A percentile compares a stretch with the other conserved stretches of the same genome.
phyloP scores from a whole-genome alignment of 805 yeast genomes.

The Yarrowia porcina region DNA sequence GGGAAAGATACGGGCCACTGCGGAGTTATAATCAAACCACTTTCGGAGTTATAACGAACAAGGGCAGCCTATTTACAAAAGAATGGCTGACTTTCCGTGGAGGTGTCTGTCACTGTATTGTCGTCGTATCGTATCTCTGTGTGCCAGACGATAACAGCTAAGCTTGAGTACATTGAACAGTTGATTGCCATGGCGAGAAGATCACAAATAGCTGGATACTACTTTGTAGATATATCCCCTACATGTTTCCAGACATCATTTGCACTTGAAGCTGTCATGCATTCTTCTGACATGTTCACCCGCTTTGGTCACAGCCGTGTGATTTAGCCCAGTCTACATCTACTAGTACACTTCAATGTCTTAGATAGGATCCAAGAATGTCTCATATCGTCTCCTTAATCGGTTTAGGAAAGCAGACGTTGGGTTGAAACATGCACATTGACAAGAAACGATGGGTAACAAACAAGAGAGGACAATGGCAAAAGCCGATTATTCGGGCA shows the following conservation, averaged over 20 bases:
- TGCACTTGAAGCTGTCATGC: too few species aligned
- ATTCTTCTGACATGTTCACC: too few species aligned
- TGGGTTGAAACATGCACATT: neutral
- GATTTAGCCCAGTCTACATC: neutral
- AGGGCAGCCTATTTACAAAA: neutral
- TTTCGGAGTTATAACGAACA: neutral
- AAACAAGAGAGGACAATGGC: neutral
- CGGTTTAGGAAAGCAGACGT: neutral
- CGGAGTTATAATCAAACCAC: neutral
- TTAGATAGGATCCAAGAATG: neutral
- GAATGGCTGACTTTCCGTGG: neutral
- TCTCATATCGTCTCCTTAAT: neutral
- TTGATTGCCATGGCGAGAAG: too few species aligned
- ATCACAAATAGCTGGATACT: too few species aligned
- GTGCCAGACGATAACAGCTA: too few species aligned
- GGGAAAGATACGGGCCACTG: neutral
- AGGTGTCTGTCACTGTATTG: neutral
- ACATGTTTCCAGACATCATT: too few species aligned
- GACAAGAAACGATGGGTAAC: neutral
- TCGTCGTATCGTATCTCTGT: neutral
- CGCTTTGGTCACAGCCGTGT: too few species aligned
- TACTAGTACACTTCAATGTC: neutral
- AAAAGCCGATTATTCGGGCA: neutral
- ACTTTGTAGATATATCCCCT: too few species aligned
- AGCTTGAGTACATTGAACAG: too few species aligned